Conservation (phyloP, 2,329 filamentous ascomycete genomes). For the Colletotrichum sp. region DNA sequence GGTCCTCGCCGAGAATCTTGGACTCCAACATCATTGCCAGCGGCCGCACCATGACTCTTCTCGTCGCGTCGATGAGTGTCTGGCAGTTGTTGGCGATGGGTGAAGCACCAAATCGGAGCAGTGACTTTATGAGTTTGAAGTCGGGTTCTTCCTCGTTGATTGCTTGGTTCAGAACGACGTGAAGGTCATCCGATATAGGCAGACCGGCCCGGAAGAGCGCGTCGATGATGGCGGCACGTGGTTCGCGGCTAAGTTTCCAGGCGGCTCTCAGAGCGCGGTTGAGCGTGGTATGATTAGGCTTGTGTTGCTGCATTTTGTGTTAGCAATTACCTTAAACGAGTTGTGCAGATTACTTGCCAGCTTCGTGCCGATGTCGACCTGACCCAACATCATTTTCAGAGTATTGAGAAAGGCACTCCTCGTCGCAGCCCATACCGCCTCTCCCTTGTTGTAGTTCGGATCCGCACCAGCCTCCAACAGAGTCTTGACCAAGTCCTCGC, state of each 20-base stretch:
- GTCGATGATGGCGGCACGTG: conserved; percentile 50
- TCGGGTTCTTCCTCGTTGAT: conserved; percentile 53
- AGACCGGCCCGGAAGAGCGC: conserved; percentile 59
- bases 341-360: conserved; percentile 37
- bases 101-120: conserved; percentile 51
- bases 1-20: conserved; percentile 45
- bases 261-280: conserved; percentile 57
- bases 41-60: conserved; percentile 39
- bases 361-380: conserved; percentile 43
- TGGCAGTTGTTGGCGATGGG: conserved; percentile 56
- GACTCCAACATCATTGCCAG: conserved; percentile 47
- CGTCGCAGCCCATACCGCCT: conserved; percentile 60
- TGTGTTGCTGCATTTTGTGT: conserved; percentile 38
- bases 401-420: conserved; percentile 54
- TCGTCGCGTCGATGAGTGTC: conserved; percentile 54
- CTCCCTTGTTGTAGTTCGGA: conserved; percentile 59
- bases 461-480: conserved; percentile 52
- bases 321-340: not conserved
- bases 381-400: conserved; percentile 56
- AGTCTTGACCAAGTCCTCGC: conserved; percentile 52
- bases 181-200: conserved; percentile 51
- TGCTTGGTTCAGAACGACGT: conserved; percentile 54
- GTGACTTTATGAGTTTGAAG: conserved; percentile 12
- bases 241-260: conserved; percentile 54
- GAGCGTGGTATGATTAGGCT: conserved; percentile 51